A percentile compares a stretch with the other conserved stretches of the same genome.
These are phyloP conservation scores for Setaria italica DNA, from an alignment of 202 grass and related monocot genomes.

Conservation along the genomic window DNA sequence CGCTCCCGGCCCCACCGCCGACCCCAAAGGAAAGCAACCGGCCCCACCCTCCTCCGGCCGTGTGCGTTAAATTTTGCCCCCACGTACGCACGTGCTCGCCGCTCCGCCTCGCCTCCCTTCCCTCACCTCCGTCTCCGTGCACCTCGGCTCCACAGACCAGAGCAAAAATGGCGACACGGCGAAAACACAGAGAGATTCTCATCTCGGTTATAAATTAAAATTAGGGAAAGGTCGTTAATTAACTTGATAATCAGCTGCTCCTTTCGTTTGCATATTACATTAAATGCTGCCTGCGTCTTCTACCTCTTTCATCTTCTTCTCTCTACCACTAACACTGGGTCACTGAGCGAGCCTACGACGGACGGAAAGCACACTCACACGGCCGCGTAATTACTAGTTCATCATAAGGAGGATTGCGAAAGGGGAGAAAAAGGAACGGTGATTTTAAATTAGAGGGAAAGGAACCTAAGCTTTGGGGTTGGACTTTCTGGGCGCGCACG, in stretches of 20 bases:
- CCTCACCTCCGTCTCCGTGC: neutral
- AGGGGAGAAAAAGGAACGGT: neutral
- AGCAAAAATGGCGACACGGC: neutral
- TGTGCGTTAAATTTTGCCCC: constrained; percentile 48
- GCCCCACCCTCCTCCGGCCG: constrained; percentile 27
- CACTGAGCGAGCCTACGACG: constrained; percentile 15
- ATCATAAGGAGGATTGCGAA: constrained; percentile 23
- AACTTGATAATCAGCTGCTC: constrained; percentile 31
- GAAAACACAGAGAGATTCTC: neutral
- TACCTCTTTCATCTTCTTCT: neutral
- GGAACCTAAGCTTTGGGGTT: constrained; percentile 48
- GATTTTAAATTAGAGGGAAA: constrained; percentile 37
- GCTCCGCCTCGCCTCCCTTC: neutral
- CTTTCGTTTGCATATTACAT: neutral
- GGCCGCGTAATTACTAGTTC: constrained; percentile 45
- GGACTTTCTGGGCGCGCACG: constrained; percentile 47
- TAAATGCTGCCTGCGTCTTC: neutral
- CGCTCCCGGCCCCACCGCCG: neutral
- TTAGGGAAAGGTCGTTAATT: constrained; percentile 4
- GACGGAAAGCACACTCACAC: neutral
- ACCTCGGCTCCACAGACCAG: neutral
- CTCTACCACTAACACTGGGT: constrained; percentile 39
- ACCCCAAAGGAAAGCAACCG: neutral
- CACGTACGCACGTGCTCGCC: constrained; percentile 46
- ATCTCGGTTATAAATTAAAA: neutral